Evolutionary conservation across 805 yeast species (phyloP).

Genomic region (Candida vaughaniae): DNA sequence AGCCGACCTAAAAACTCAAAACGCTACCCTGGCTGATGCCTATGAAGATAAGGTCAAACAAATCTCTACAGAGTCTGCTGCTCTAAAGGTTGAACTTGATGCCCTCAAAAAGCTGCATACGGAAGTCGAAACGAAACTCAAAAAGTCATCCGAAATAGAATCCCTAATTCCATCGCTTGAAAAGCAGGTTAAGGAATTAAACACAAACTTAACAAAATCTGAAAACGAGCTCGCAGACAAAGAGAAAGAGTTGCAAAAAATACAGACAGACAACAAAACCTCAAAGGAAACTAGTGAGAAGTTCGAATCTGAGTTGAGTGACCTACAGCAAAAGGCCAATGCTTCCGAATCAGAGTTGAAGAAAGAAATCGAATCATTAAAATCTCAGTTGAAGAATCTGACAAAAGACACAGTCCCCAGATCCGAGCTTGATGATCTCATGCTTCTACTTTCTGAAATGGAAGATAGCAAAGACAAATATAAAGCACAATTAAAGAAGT

Average conservation of each 20-base stretch:
- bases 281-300: too few relatives aligned
- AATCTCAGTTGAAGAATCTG: conserved; percentile 11
- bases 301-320: background rate
- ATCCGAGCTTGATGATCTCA: conserved; percentile 67
- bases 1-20: background rate
- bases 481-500: conserved; percentile 46
- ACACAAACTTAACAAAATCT: too few relatives aligned
- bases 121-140: background rate
- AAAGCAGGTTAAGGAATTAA: too few relatives aligned
- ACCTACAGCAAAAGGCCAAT: too few relatives aligned
- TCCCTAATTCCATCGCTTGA: too few relatives aligned
- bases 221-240: too few relatives aligned
- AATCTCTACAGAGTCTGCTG: background rate
- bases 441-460: conserved; percentile 72
- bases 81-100: background rate
- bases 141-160: too few relatives aligned
- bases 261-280: too few relatives aligned
- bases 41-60: too few relatives aligned
- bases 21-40: too few relatives aligned
- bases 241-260: too few relatives aligned
- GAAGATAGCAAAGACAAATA: conserved; percentile 66
- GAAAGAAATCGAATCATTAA: conserved; percentile 1
- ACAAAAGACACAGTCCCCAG: conserved; percentile 38
- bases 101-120: background rate
- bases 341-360: background rate